These are phyloP conservation scores for Phytophthora brassicae DNA, from an alignment of 352 stramenopile species.

Conservation along the genomic window DNA sequence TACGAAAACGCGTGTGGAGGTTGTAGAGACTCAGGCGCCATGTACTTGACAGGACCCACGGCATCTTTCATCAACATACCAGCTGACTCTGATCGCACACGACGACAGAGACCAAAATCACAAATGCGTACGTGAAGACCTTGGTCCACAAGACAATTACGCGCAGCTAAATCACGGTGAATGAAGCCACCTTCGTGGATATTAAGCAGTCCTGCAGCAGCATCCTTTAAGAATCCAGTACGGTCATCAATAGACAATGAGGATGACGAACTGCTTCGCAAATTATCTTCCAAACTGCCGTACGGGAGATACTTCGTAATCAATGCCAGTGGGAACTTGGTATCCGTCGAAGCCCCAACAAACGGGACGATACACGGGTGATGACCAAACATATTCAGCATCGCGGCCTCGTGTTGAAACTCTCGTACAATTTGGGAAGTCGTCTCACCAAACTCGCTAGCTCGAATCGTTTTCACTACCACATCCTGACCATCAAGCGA, in stretches of 20 bases:
- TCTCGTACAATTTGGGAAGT: slow-evolving; percentile 77
- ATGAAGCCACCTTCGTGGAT: slow-evolving; percentile 87
- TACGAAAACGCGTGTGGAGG: slow-evolving; percentile 76
- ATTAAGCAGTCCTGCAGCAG: slow-evolving; percentile 72
- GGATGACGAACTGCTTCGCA: slow-evolving; percentile 32
- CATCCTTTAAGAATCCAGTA: slow-evolving; percentile 71
- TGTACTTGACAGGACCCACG: slow-evolving; percentile 80
- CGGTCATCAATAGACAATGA: slow-evolving; percentile 42
- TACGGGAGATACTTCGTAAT: slow-evolving; percentile 76
- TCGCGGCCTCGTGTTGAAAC: slow-evolving; percentile 80
- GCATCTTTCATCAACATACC: slow-evolving; percentile 65
- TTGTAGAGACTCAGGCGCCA: slow-evolving; percentile 80
- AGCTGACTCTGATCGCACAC: slow-evolving; percentile 50
- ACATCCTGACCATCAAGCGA: slow-evolving; percentile 67
- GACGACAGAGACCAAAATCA: slow-evolving; percentile 78
- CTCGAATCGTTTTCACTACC: slow-evolving; percentile 82
- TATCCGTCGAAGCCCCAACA: slow-evolving; percentile 74
- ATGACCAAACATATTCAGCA: slow-evolving; percentile 83
- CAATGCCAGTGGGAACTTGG: slow-evolving; percentile 59
- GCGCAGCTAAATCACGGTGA: slow-evolving; percentile 75
- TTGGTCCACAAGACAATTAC: slow-evolving; percentile 78
- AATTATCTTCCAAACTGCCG: slow-evolving; percentile 74
- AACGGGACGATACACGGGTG: slow-evolving; percentile 84
- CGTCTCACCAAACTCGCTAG: slow-evolving; percentile 72
- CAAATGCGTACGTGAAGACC: slow-evolving; percentile 68